Percentiles rank a stretch among this genome's conserved stretches.
These are phyloP conservation scores for Escallonia rubra DNA, from an alignment of 129 eudicot species.

Conservation along the genomic window DNA sequence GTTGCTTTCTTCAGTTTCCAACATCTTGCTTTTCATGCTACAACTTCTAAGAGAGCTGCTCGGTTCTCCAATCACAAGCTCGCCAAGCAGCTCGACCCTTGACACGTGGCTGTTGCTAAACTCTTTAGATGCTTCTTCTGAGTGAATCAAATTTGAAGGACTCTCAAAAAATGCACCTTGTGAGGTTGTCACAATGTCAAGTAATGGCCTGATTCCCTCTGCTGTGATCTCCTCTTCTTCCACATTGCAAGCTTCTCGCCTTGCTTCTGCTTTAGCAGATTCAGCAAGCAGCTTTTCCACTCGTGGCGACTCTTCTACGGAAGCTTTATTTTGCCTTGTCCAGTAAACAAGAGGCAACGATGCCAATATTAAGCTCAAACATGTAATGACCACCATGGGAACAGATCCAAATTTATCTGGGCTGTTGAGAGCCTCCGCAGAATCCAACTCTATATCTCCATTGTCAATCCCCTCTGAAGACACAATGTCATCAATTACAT, in stretches of 20 bases:
- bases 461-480: neutral
- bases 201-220: conserved; percentile 1
- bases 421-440: neutral
- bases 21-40: conserved; percentile 10
- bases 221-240: neutral
- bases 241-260: neutral
- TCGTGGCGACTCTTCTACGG: neutral
- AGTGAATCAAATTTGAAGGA: conserved; percentile 5
- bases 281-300: neutral
- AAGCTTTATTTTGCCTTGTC: conserved; percentile 16
- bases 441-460: conserved; percentile 1
- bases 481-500: conserved; percentile 14
- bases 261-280: neutral
- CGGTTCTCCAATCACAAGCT: conserved; percentile 44
- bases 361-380: conserved; percentile 5
- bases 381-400: neutral
- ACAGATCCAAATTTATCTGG: conserved; percentile 6
- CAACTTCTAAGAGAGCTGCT: conserved; percentile 19
- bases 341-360: conserved; percentile 26
- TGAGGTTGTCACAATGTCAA: conserved; percentile 1
- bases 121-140: conserved; percentile 21
- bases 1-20: conserved; percentile 27
- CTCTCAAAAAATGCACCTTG: conserved; percentile 1
- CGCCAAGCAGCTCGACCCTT: conserved; percentile 50
- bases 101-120: conserved; percentile 23